phyloP scores from a whole-genome alignment of 169 alveolate genomes.

The Perkinsus chesapeaki region DNA sequence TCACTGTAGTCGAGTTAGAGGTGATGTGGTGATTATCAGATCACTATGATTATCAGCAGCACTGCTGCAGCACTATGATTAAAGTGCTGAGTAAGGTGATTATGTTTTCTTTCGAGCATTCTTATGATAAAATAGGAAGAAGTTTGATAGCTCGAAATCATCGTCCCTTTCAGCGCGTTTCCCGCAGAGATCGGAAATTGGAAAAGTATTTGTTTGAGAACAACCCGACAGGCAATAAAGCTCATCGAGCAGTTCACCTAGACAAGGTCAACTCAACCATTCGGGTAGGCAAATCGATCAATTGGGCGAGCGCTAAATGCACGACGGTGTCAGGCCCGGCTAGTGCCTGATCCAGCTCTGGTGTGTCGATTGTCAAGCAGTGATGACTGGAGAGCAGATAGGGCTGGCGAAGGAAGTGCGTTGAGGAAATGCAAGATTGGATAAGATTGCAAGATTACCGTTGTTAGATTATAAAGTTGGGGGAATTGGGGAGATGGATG shows the following conservation, averaged over 20 bases:
- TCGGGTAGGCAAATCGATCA: not conserved
- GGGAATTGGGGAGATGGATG: not conserved
- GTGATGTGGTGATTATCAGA: too few species aligned
- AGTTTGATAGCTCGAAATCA: too few species aligned
- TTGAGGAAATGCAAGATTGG: not conserved
- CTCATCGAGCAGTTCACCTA: not conserved
- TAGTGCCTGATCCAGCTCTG: not conserved
- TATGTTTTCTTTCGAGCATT: too few species aligned
- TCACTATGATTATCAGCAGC: too few species aligned
- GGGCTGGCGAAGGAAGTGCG: not conserved
- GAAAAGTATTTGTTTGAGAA: not conserved
- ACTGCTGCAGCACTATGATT: too few species aligned
- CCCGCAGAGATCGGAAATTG: not conserved
- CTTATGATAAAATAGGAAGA: too few species aligned
- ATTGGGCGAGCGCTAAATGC: not conserved
- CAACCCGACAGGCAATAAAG: not conserved
- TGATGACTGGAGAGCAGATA: not conserved
- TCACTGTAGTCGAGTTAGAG: too few species aligned
- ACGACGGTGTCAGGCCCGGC: not conserved
- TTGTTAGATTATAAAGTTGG: not conserved
- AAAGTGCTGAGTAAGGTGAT: too few species aligned
- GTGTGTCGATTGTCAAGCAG: not conserved
- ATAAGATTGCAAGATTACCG: not conserved
- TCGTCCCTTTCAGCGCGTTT: not conserved
- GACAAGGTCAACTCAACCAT: not conserved